Evolutionary conservation across 2,329 filamentous ascomycete genomes (phyloP), one percentile per base, ranked within the genome.

Genomic region (Aspergillus cejpii): DNA sequence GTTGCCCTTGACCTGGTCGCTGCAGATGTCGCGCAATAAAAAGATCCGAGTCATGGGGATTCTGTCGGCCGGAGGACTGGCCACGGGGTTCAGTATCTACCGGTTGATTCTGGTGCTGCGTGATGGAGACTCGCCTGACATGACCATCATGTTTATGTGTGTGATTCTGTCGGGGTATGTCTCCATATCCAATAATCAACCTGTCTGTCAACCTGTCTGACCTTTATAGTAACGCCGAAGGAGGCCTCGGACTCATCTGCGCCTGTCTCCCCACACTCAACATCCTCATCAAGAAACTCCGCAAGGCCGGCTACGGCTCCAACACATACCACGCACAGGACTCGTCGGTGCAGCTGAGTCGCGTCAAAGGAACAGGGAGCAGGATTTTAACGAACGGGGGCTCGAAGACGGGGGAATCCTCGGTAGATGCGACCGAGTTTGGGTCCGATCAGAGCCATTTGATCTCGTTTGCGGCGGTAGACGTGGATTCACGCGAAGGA

Each of bases 131-230:
- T 59, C 62, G 0, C n/a, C 37, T 0, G 61, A 69, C 41, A 45
- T 57, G 45, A 67, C 63, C 1, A 57, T 67, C 7, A 47, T 67
- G 6, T 70, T 69, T 36, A 57, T 52, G 15, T 58, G 60, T 15
- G 58, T 68, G 6, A 64, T 68, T 39, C 49, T 69, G 2, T 66
- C 63, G 4, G 67, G 66, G 66, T 69, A 62, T 45, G 64, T 52
- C 6, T 6, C 14, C 2, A 3, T 3, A 10, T 12, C n/a, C n/a
- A n/a, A n/a, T n/a, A n/a, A n/a, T n/a, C n/a, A n/a, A n/a, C n/a
- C n/a, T n/a, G n/a, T n/a, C n/a, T n/a, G n/a, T n/a, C n/a, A n/a
- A n/a, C n/a, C n/a, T n/a, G n/a, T 24, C 6, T n/a, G n/a, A 12
- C 23, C 5, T 1, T 4, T n/a, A 7, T 40, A 67, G 63, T 10